Conservation (phyloP, 345 rosid species). For the thale cress (Arabidopsis thaliana) region TAIR10.1 NC_003074.8:16289001-16289500, state of each 20-base stretch:
- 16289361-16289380: constrained; percentile 97
- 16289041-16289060: constrained; percentile 78
- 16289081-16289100: constrained; percentile 98
- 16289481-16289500: constrained; percentile 90
- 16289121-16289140: constrained; percentile 96
- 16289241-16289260: constrained; percentile 94
- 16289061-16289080: constrained; percentile 94
- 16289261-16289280: constrained; percentile 52
- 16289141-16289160: constrained; percentile 94
- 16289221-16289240: constrained; percentile 96
- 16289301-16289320: background rate
- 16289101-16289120: constrained; percentile 97
- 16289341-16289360: constrained; percentile 71
- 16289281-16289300: background rate
- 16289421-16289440: constrained; percentile 96
- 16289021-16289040: constrained; percentile 89
- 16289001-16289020: constrained; percentile 82
- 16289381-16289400: constrained; percentile 87
- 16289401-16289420: constrained; percentile 87
- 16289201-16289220: constrained; percentile 90
- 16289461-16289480: constrained; percentile 94
- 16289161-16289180: constrained; percentile 95
- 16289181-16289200: constrained; percentile 96
- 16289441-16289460: constrained; percentile 92
- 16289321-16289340: constrained; percentile 16